Base-by-base conservation (phyloP, 2,329 filamentous ascomycete species). In the Sclerotinia nivalis region DNA sequence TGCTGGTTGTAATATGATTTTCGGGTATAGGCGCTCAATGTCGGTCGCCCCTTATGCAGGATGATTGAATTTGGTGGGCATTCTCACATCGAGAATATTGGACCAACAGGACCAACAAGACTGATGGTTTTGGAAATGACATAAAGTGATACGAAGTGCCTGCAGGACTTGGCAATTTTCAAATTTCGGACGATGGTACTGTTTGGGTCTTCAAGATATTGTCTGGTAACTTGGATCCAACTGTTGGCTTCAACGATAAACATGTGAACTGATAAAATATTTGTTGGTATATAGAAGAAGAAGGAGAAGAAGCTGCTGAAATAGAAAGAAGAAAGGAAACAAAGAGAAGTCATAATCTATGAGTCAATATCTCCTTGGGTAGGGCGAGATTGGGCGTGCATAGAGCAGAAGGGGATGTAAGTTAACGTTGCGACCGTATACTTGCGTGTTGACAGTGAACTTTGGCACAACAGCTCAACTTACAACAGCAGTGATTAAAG, bases 121-220 rank as follows among this genome's bases (percentile, higher is more conserved):
- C 22, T 7, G 52, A 55, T 34, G 28, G 31, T 28, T 8, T 31
- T 28, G 28, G 54, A 10, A 56, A 55, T 34, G 15, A 56, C 5
- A 56, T n/a, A 13, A 40, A 43, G 56, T 18, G n/a, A 43, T 40
- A 3, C 2, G 22, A 40, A n/a, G 34, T 25, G 37, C 56, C 34
- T 59, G 56, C 56, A 59, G 9, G 56, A 43, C 56, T 59, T 43
- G 56, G n/a, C 34, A 59, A 20, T 49, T 49, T 49, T 22, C 47
- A 3, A n/a, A n/a, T 49, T n/a, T 49, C 22, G 18, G 47, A n/a
- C 47, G 9, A 13, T 43, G 40, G 13, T 43, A 43, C 40, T 43
- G 5, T 43, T 43, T 43, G 40, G 40, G 40, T 20, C 8, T 18
- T 18, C n/a, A 18, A 43, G 10, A 25, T 22, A 25, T 59, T 59